Evolutionary conservation across 345 rosid genomes (phyloP), one percentile per base, ranked within the genome.

Genomic region (Murraya paniculata): DNA sequence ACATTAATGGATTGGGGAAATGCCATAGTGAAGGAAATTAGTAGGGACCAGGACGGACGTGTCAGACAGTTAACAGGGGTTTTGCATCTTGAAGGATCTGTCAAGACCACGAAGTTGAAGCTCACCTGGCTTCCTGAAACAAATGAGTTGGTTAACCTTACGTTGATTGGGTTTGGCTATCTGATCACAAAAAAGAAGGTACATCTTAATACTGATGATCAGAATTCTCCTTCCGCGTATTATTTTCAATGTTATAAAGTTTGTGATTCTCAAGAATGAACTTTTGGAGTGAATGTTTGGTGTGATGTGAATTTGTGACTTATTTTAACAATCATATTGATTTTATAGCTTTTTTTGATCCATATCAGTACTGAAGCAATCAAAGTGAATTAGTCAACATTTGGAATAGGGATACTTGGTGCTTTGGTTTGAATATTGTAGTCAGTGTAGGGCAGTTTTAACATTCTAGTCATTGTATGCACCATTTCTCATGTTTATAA

Each of bases 1-100:
- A 96, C 98, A 56, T 83, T 94, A 73, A 91, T 93, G 97, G 97
- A 94, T 76, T 94, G 97, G 97, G 98, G 95, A 67, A 93, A 93
- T 80, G 95, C 98, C 33, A 85, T 93, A 7, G 88, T 95, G 58
- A 90, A 90, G 75, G 94, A 91, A 75, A 82, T 91, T 45, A 81
- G 36, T 14, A 91, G 87, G 87, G 95, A 88, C 59, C 74, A 87
- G 74, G 86, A 86, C 45, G 97, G 98, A 79, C 81, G 64, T 71
- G 81, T 93, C 78, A 84, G 81, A 25, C 83, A 85, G 19, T 76
- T 95, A 79, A 82, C 83, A 1, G 98, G 98, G 10, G 82, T 89
- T 64, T 75, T 93, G 82, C 91, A 93, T 88, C 93, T 89, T 71
- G 90, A 94, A 74, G 97, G 97, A 77, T 91, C 95, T 79, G 93